These are phyloP conservation scores for Pyrrhoderma lamaoense DNA, from an alignment of 1,284 basidiomycete genomes.

Conservation along the genomic window DNA sequence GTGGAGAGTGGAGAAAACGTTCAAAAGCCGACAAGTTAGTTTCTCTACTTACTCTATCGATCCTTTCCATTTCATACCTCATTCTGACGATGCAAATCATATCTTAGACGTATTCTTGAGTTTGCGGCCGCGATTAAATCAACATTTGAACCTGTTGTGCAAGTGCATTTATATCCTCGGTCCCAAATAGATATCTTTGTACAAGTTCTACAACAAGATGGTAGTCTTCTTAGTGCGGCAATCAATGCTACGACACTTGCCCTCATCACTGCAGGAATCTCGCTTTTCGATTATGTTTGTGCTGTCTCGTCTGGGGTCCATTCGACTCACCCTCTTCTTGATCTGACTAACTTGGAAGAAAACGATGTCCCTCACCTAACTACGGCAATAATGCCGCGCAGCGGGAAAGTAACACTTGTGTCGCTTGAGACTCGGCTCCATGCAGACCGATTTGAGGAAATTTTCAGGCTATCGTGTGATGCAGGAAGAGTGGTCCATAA, in stretches of 20 bases:
- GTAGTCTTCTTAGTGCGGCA: conserved; percentile 85
- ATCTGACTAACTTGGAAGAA: conserved; percentile 86
- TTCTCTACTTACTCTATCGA: neutral
- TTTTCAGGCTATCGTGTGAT: conserved; percentile 74
- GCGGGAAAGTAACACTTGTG: conserved; percentile 78
- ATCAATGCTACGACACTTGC: conserved; percentile 95
- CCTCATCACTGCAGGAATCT: conserved; percentile 84
- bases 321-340: conserved; percentile 72
- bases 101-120: conserved; percentile 76
- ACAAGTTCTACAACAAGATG: conserved; percentile 90
- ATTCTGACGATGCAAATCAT: conserved; percentile 10
- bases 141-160: conserved; percentile 93
- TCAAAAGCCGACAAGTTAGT: conserved; percentile 82
- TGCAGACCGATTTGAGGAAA: conserved; percentile 87
- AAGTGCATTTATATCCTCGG: conserved; percentile 86
- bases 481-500: conserved; percentile 72
- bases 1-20: conserved; percentile 69
- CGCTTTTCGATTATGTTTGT: conserved; percentile 86
- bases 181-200: conserved; percentile 92
- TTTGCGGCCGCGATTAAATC: conserved; percentile 82
- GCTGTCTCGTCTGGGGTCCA: conserved; percentile 79
- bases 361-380: conserved; percentile 83
- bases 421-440: conserved; percentile 94
- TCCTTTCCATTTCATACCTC: neutral
- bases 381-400: conserved; percentile 82